Evolutionary conservation across 495 filamentous ascomycete species (phyloP).

Genomic region (Aspergillus hancockii): DNA sequence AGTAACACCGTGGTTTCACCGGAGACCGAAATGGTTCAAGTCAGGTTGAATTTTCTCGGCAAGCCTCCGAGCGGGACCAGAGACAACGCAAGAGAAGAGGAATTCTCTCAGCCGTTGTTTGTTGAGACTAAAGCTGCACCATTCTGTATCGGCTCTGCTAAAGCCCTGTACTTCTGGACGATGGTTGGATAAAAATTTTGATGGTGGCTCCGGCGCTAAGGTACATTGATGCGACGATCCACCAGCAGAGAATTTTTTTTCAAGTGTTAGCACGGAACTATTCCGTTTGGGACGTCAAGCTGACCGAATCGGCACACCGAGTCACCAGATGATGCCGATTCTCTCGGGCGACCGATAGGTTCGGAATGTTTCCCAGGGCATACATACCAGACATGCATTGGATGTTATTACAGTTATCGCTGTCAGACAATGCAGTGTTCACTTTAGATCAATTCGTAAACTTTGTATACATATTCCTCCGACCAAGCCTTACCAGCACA

Average conservation of each 20-base stretch:
- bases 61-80: conserved; percentile 7
- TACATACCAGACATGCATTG: background rate
- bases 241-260: conserved; percentile 7
- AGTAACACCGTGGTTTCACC: conserved; percentile 12
- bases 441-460: background rate
- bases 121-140: conserved; percentile 3
- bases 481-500: background rate
- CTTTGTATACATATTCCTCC: background rate
- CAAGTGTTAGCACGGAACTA: background rate
- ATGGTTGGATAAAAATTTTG: conserved; percentile 11
- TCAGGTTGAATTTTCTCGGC: conserved; percentile 6
- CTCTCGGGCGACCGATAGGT: conserved; percentile 17
- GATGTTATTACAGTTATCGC: background rate
- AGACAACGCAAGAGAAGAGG: background rate
- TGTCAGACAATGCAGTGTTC: background rate
- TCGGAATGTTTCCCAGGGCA: conserved; percentile 5
- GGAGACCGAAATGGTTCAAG: conserved; percentile 12
- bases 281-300: background rate
- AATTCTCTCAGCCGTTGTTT: background rate
- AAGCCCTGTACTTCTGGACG: background rate
- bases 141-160: background rate
- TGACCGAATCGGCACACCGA: conserved; percentile 27
- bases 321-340: conserved; percentile 13
- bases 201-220: conserved; percentile 6
- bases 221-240: background rate